A percentile compares a stretch with the other conserved stretches of the same genome.
These are phyloP conservation scores for Yamadazyma paraphyllophila DNA, from an alignment of 805 yeast species.

Conservation along the genomic window DNA sequence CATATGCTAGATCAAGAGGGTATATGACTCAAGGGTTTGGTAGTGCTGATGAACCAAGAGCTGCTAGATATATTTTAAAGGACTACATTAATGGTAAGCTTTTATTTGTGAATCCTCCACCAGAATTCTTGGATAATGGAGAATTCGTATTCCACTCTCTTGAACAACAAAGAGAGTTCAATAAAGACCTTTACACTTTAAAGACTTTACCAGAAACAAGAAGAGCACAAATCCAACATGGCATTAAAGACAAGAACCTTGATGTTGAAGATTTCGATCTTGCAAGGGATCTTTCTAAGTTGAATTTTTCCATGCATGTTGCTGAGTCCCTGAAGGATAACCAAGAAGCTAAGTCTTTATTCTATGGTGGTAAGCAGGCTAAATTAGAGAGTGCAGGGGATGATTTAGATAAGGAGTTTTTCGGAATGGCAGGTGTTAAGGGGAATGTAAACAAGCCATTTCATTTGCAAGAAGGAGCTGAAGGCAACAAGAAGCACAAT, in stretches of 20 bases:
- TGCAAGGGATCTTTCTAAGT: constrained; percentile 62
- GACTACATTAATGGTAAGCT: constrained; percentile 94
- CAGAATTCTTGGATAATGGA: constrained; percentile 54
- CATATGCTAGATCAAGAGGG: constrained; percentile 96
- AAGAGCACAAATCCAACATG: constrained; percentile 64
- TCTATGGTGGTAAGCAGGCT: constrained; percentile 82
- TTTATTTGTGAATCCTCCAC: constrained; percentile 85
- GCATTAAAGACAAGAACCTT: constrained; percentile 58
- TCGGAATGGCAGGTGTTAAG: constrained; percentile 60
- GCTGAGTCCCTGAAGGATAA: constrained; percentile 28
- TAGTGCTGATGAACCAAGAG: constrained; percentile 93
- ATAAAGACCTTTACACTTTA: constrained; percentile 69
- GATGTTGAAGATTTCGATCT: constrained; percentile 55
- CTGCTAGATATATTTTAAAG: constrained; percentile 86
- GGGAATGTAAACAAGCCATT: constrained; percentile 73
- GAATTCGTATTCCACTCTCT: constrained; percentile 53
- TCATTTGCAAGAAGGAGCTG: constrained; percentile 48
- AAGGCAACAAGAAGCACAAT: constrained; percentile 56
- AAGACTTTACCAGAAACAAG: constrained; percentile 68
- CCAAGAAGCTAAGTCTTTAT: constrained; percentile 43
- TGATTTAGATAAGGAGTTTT: constrained; percentile 83
- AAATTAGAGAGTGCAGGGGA: constrained; percentile 75
- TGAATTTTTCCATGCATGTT: constrained; percentile 79
- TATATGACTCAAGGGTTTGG: constrained; percentile 97
- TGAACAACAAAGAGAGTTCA: constrained; percentile 51